Base-by-base conservation (phyloP, 805 yeast genomes). In the Ogataea neopini region DNA sequence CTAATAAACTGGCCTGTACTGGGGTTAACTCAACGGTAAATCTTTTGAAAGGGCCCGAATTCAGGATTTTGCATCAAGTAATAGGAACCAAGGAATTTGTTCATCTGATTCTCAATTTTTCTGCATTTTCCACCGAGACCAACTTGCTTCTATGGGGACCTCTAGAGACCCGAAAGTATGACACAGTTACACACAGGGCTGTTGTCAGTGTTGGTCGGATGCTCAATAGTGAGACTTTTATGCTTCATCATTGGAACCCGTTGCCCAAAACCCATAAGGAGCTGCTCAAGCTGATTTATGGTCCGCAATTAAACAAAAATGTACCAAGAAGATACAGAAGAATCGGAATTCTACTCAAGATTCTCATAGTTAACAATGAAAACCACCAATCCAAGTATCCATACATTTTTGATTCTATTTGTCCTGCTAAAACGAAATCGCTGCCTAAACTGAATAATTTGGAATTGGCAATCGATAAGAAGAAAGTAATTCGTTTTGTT, bases 61-160 rank as follows among this genome's bases (percentile, higher is more conserved):
- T 87, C 81, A 69, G 70, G 25, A 51, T 58, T 2, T 44, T 81
- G 0, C 76, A 67, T 47, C 49, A 47, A 2, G 25, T 63, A 1
- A 51, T 80, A 1, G 84, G 84, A 0, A 58, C 62, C 6, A 47
- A 48, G 1, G 46, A 48, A 1, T 81, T 82, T 56, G 40, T 72
- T 4, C 47, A 69, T 6, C 39, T 81, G 17, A 14, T 81, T 3
- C 37, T 74, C 4, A 69, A 69, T 35, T 58, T 55, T 36, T 57
- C 66, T 4, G 72, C 77, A 8, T 66, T 37, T 11, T 61, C 48
- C 44, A 58, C 7, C 42, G 37, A 40, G 25, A 50, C 17, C 44
- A 49, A 49, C 11, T 3, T 30, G 22, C 30, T 46, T 14, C 15
- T 62, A 13, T 62, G 67, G 70, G 67, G 64, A 5, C 48, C 48